Evolutionary conservation across 2,329 filamentous ascomycete genomes (phyloP), one percentile per base, ranked within the genome.

Genomic region (Colletotrichum endophyticum): DNA sequence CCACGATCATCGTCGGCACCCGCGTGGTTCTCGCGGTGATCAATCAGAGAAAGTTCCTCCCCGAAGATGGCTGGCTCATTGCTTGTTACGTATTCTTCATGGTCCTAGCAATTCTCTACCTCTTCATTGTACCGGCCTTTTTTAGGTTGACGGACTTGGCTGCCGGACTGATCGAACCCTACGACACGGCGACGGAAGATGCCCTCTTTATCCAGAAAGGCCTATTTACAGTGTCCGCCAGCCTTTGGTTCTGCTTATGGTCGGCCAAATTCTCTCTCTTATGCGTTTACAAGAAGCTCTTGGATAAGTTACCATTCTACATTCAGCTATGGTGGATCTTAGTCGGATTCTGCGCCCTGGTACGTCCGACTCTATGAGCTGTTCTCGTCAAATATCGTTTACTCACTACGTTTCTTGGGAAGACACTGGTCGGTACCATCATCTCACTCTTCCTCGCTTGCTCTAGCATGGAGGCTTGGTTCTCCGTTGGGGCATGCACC

Each of bases 201-300:
- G 63, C 61, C 4, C 27, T 76, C 30, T 15, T 39, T 15, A 32
- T 76, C 22, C 77, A 76, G 25, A 78, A 74, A 27, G 74, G 73
- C 1, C 76, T 78, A 27, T 78, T 78, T 36, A 67, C 76, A 13
- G 74, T 70, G 8, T 74, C 77, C 15, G 73, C 71, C 8, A 71
- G 73, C 15, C 67, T 78, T 12, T 78, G 77, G 77, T 74, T 78
- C 15, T 76, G 77, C 49, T 61, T 78, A 27, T 76, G 77, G 77
- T 71, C 74, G 19, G 62, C 74, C 62, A 78, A 78, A 61, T 74
- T 57, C 9, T 76, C 70, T 5, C 59, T 78, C 7, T 63, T 78
- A 3, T 64, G 73, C 22, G 56, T 78, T 19, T 78, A 78, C 28
- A 76, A 78, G 71, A 72, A 71, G 15, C 53, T 76, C 39, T 49